Base-by-base conservation (phyloP, 805 yeast species). In the Barnettozyma sucrosica region DNA sequence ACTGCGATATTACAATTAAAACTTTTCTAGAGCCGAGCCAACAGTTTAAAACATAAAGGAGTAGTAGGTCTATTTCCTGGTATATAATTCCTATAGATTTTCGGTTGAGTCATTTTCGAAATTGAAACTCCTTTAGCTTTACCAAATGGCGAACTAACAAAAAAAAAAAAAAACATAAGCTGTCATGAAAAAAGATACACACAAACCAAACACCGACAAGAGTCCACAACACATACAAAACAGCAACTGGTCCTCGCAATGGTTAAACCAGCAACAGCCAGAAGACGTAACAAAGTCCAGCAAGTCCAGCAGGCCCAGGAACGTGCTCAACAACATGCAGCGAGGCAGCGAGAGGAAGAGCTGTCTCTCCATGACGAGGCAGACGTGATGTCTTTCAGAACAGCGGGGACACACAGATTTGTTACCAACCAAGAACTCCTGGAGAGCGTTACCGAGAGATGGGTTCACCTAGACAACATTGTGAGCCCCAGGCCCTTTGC, bases 291-390 rank as follows among this genome's bases (percentile, higher is more conserved):
- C 28, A 51, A 55, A 32, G 51, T 48, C 5, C 50, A 51, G 16
- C 59, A 55, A 32, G 32, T 26, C 9, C 47, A 46, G 13, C 56
- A 53, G 44, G 23, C 37, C 13, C 49, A 45, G 18, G 45, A 46
- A 10, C 43, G 36, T 19, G 42, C 36, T 1, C 51, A 46, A 14
- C 49, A 46, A 9, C 48, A 48, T 2, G 46, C 44, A 8, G 50
- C 46, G 3, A 44, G 48, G 21, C 54, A 49, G 19, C 30, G 48
- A 6, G 59, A 53, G 10, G 63, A 59, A 14, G 48, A 51, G 11
- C 57, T 56, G 7, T 55, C 60, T 3, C 49, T 61, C 43, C 81
- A 76, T 51, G 81, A 77, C 51, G 80, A 76, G 52, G 79, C 79
- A 1, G 81, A 77, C 53, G 69, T 76, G 43, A 71, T 76, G 57